These are phyloP conservation scores for Aspergillus terreus DNA, from an alignment of 2,329 filamentous ascomycete species.

Conservation along the genomic window DNA sequence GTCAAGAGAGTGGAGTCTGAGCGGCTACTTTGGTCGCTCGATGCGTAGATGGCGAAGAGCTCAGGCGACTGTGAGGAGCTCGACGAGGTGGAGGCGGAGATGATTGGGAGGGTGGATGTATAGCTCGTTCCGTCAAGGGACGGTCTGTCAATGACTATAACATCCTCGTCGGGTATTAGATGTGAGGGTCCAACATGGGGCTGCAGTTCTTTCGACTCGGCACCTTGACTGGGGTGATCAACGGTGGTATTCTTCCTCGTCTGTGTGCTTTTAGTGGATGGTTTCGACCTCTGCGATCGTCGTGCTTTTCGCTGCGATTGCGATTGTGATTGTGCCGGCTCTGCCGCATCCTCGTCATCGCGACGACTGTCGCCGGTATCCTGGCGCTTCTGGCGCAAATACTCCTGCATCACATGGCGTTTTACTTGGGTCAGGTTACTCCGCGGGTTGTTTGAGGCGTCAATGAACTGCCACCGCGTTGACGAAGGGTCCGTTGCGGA, in stretches of 20 bases:
- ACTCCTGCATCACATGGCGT: conserved; percentile 44
- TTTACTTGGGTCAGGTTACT: conserved; percentile 39
- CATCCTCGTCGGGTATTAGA: too few species aligned
- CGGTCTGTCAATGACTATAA: too few species aligned
- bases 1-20: conserved; percentile 11
- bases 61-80: not conserved
- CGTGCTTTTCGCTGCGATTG: conserved; percentile 11
- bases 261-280: not conserved
- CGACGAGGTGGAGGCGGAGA: not conserved
- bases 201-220: too few species aligned
- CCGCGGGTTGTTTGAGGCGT: conserved; percentile 33
- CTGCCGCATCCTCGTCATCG: conserved; percentile 7
- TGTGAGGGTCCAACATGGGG: too few species aligned
- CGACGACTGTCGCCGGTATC: conserved; percentile 13
- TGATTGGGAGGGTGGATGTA: not conserved
- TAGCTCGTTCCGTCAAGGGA: too few species aligned
- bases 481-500: conserved; percentile 9
- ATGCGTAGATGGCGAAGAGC: conserved; percentile 1
- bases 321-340: not conserved
- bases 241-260: not conserved
- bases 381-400: conserved; percentile 35
- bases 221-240: too few species aligned
- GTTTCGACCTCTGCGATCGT: conserved; percentile 1
- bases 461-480: conserved; percentile 39
- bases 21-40: conserved; percentile 8